Conservation (phyloP, 1,284 basidiomycete genomes). For the Cryptococcus sp. region DNA sequence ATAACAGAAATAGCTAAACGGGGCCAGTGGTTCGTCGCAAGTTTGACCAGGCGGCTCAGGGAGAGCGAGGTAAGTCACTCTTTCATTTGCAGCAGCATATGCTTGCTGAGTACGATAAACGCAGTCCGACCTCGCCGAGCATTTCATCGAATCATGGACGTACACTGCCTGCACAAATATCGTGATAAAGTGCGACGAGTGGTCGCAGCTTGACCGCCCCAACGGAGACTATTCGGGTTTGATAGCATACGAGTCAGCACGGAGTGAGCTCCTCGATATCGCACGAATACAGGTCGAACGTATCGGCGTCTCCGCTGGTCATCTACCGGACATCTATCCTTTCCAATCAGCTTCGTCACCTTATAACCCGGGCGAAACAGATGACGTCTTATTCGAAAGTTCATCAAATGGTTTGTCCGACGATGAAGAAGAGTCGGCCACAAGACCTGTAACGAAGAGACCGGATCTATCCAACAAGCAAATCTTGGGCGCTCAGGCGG, state of each 20-base stretch:
- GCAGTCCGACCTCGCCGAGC: constrained; percentile 68
- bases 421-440: constrained; percentile 8
- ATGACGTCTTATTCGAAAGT: constrained; percentile 42
- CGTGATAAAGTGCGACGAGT: constrained; percentile 78
- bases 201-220: constrained; percentile 58
- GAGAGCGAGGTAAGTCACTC: constrained; percentile 66
- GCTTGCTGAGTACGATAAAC: constrained; percentile 10
- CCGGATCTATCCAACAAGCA: constrained; percentile 63
- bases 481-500: constrained; percentile 63
- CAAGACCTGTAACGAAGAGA: constrained; percentile 5
- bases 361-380: constrained; percentile 11
- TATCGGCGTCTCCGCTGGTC: constrained; percentile 40
- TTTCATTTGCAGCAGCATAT: constrained; percentile 14
- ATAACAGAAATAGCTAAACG: constrained; percentile 77
- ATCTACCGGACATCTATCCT: constrained; percentile 43
- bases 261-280: constrained; percentile 49
- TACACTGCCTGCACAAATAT: constrained; percentile 87
- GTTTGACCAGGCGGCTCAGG: constrained; percentile 56
- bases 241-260: constrained; percentile 48
- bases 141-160: constrained; percentile 91
- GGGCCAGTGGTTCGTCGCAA: constrained; percentile 50
- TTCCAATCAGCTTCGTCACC: constrained; percentile 28
- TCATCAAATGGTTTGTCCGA: constrained; percentile 27
- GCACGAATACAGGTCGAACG: constrained; percentile 51
- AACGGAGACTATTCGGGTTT: constrained; percentile 62